These are phyloP conservation scores for Moelleriella libera DNA, from an alignment of 2,329 filamentous ascomycete species.

Conservation along the genomic window DNA sequence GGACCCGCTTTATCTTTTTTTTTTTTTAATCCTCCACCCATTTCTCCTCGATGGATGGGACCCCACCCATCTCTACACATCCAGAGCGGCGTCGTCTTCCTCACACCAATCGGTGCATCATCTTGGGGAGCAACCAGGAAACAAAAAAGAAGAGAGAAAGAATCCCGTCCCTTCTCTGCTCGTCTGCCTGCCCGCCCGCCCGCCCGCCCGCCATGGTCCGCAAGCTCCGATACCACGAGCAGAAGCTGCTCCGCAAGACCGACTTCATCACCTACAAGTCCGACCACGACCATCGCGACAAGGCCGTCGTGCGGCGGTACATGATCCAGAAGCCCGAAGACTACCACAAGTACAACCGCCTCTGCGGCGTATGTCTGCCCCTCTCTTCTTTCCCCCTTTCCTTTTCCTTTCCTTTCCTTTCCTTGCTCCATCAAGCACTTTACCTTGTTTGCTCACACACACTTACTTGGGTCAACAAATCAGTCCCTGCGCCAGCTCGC, in stretches of 20 bases:
- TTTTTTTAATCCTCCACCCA: too few relatives aligned
- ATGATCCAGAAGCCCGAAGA: conserved; percentile 82
- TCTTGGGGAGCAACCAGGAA: not conserved
- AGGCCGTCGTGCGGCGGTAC: conserved; percentile 68
- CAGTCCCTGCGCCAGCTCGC: conserved; percentile 79
- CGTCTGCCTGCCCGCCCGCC: not conserved
- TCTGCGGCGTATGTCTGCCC: conserved; percentile 47
- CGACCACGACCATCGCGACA: conserved; percentile 76
- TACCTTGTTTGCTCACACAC: conserved; percentile 8
- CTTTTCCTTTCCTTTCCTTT: not conserved
- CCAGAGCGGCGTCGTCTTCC: too few relatives aligned
- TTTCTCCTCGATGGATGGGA: too few relatives aligned
- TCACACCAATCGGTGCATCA: too few relatives aligned
- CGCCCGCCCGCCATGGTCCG: conserved; percentile 54
- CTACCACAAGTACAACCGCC: conserved; percentile 53
- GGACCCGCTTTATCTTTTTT: too few relatives aligned
- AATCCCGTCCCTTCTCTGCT: not conserved
- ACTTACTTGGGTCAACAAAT: too few relatives aligned
- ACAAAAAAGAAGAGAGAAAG: not conserved
- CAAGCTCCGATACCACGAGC: conserved; percentile 93
- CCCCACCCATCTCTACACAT: too few relatives aligned
- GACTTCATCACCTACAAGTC: conserved; percentile 92
- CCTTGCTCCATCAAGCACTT: not conserved
- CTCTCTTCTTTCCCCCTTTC: conserved; percentile 2
- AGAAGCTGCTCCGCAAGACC: conserved; percentile 83